A percentile compares a stretch with the other conserved stretches of the same genome.
Conservation (phyloP, 176 grass and related monocot genomes). For the Zizania latifolia region DNA sequence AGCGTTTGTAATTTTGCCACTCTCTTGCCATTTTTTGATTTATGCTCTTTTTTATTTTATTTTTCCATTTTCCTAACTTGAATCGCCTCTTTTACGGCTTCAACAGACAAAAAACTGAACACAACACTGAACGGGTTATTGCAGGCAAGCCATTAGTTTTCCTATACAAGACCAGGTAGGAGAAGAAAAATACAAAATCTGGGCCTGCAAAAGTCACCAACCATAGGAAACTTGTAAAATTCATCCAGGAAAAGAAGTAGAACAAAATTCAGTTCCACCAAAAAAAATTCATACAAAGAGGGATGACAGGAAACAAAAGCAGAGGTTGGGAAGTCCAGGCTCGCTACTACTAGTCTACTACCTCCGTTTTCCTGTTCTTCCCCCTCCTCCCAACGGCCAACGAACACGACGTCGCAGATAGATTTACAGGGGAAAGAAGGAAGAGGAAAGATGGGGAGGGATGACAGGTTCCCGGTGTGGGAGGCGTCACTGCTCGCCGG, state of each 20-base stretch:
- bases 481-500: conserved; percentile 42
- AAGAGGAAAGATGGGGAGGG: conserved; percentile 36
- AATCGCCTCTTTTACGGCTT: too few relatives aligned
- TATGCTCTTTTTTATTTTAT: too few relatives aligned
- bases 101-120: too few relatives aligned
- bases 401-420: not conserved
- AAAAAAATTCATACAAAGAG: not conserved
- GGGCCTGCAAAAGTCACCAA: not conserved
- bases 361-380: not conserved
- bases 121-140: too few relatives aligned
- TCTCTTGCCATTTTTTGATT: too few relatives aligned
- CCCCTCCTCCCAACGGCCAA: not conserved
- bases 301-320: not conserved
- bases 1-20: too few relatives aligned
- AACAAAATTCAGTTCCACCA: not conserved
- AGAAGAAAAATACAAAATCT: too few relatives aligned
- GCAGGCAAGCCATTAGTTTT: too few relatives aligned
- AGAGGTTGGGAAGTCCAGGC: not conserved
- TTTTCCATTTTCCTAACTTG: too few relatives aligned
- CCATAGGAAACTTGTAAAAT: not conserved
- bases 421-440: not conserved
- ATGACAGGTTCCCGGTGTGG: conserved; percentile 43
- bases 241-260: not conserved
- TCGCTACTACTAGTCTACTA: too few relatives aligned
- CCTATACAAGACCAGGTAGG: too few relatives aligned